Evolutionary conservation across 192 early-diverging fungal species (phyloP).

Genomic region (Chytriomyces confervae): DNA sequence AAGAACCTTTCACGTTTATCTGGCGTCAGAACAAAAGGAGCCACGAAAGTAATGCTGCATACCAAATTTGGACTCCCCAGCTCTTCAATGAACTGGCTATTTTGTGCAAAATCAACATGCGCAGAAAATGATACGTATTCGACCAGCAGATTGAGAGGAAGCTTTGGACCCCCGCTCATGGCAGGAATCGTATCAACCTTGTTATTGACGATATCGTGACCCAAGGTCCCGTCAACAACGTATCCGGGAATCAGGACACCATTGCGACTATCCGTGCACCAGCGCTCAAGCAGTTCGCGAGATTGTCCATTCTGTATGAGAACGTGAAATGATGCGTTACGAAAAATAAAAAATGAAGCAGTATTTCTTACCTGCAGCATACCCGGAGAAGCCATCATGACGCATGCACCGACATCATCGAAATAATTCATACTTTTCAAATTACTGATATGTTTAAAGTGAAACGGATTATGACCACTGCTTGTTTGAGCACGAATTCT

Average conservation of each 20-base stretch:
- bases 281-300: conserved; percentile 92
- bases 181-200: conserved; percentile 84
- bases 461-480: conserved; percentile 80
- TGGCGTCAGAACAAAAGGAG: background rate
- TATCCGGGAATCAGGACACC: conserved; percentile 96
- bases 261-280: conserved; percentile 91
- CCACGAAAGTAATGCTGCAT: conserved; percentile 34
- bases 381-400: conserved; percentile 98
- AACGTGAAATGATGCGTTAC: background rate
- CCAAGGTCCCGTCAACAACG: conserved; percentile 95
- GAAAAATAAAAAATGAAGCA: conserved; percentile 20
- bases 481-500: conserved; percentile 87
- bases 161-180: conserved; percentile 73
- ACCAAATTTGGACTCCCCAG: conserved; percentile 86
- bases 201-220: conserved; percentile 74
- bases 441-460: conserved; percentile 92
- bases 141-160: conserved; percentile 83
- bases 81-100: conserved; percentile 95
- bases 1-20: conserved; percentile 59
- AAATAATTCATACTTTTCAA: conserved; percentile 84
- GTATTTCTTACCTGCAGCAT: conserved; percentile 82
- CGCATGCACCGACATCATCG: conserved; percentile 95
- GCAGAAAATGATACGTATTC: conserved; percentile 98
- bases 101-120: conserved; percentile 96
- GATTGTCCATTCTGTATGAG: conserved; percentile 75